A percentile compares a stretch with the other conserved stretches of the same genome.
Evolutionary conservation across 768 basidiomycete species (phyloP).

Genomic region (Dioszegia hungarica): DNA sequence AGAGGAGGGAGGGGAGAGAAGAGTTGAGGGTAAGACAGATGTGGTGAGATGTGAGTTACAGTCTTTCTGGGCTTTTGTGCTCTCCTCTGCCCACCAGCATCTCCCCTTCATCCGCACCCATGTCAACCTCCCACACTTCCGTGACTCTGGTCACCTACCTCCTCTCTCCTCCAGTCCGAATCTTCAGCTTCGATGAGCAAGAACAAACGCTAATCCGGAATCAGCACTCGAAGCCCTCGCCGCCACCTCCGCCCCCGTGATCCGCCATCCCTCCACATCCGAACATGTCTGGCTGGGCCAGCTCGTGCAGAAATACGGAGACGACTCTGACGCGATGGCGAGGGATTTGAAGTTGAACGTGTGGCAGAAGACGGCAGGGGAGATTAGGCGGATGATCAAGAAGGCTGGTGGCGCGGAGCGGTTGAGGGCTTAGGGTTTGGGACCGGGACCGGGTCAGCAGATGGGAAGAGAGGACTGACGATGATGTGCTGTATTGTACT

Average conservation of each 20-base stretch:
- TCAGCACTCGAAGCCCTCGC: conserved; percentile 64
- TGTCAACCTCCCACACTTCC: neutral
- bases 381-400: conserved; percentile 54
- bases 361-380: conserved; percentile 77
- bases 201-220: no score
- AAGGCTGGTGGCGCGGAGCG: conserved; percentile 46
- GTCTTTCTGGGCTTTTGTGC: no score
- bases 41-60: conserved; percentile 48
- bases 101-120: no score
- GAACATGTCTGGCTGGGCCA: conserved; percentile 64
- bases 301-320: conserved; percentile 66
- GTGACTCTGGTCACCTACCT: neutral
- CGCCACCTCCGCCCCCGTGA: conserved; percentile 51
- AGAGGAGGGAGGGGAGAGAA: conserved; percentile 9
- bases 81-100: no score
- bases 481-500: no score
- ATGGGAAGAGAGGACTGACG: no score
- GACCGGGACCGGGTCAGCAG: no score
- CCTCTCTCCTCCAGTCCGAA: no score
- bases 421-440: conserved; percentile 5
- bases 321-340: conserved; percentile 70
- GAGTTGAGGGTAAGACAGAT: conserved; percentile 52
- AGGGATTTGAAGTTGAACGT: conserved; percentile 72
- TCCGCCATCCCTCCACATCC: conserved; percentile 63
- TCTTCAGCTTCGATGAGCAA: no score